These are phyloP conservation scores for Tylopilus felleus DNA, from an alignment of 768 basidiomycete species.

Conservation along the genomic window DNA sequence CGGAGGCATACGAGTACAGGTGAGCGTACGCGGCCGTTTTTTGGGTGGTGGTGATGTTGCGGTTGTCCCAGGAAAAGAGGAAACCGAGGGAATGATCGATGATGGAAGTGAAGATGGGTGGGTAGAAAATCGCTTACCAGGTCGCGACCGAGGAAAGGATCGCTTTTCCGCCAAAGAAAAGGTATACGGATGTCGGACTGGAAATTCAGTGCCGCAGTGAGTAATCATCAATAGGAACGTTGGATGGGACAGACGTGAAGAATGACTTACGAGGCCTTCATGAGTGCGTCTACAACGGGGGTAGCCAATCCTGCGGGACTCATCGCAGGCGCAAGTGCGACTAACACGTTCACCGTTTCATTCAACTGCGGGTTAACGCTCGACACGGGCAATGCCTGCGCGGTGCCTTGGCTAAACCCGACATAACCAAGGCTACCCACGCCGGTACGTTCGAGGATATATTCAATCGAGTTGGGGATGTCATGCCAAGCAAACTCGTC, in stretches of 20 bases:
- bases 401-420: slow-evolving; percentile 80
- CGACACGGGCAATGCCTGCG: slow-evolving; percentile 82
- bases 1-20: slow-evolving; percentile 76
- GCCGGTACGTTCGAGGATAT: slow-evolving; percentile 70
- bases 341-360: slow-evolving; percentile 74
- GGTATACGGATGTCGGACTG: slow-evolving; percentile 74
- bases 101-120: slow-evolving; percentile 69
- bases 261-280: slow-evolving; percentile 70
- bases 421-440: slow-evolving; percentile 68
- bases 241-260: not conserved
- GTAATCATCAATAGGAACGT: not conserved
- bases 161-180: slow-evolving; percentile 80
- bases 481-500: slow-evolving; percentile 90
- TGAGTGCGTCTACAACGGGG: slow-evolving; percentile 76
- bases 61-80: slow-evolving; percentile 72
- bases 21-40: slow-evolving; percentile 81
- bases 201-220: too few relatives aligned
- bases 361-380: slow-evolving; percentile 79
- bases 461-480: slow-evolving; percentile 78
- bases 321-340: slow-evolving; percentile 83
- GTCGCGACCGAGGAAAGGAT: slow-evolving; percentile 77
- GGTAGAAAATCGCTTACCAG: slow-evolving; percentile 84
- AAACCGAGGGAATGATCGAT: slow-evolving; percentile 67
- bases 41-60: slow-evolving; percentile 64
- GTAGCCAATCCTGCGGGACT: slow-evolving; percentile 73